Percentiles rank a stretch among this genome's conserved stretches.
Conservation (phyloP, 257 asterid genomes). For the Fraxinus excelsior region DNA sequence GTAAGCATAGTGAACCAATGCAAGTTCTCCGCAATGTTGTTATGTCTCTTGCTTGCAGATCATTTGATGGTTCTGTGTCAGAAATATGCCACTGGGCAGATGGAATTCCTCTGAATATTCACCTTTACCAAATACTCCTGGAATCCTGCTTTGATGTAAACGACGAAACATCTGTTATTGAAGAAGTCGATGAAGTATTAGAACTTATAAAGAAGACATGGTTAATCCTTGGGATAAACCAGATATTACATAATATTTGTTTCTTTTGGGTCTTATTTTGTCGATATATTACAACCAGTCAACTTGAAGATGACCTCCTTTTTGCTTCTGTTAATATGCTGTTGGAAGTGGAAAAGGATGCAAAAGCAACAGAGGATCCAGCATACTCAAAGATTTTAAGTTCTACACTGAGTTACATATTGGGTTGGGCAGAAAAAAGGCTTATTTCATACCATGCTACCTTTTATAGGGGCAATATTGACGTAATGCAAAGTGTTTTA, state of each 20-base stretch:
- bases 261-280: constrained; percentile 75
- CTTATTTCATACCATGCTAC: constrained; percentile 64
- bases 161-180: constrained; percentile 66
- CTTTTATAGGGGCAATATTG: constrained; percentile 73
- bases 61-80: constrained; percentile 72
- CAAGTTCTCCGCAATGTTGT: constrained; percentile 52
- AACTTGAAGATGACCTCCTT: constrained; percentile 72
- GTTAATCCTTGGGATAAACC: constrained; percentile 73
- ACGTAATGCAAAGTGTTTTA: constrained; percentile 64
- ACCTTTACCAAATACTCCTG: constrained; percentile 62
- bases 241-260: constrained; percentile 70
- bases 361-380: constrained; percentile 44
- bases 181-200: constrained; percentile 85
- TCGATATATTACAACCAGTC: constrained; percentile 56
- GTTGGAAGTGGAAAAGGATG: constrained; percentile 63
- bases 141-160: constrained; percentile 82
- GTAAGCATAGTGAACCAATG: constrained; percentile 67
- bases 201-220: constrained; percentile 85
- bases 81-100: constrained; percentile 95
- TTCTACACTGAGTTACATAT: constrained; percentile 45
- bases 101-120: constrained; percentile 78
- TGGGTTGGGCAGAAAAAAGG: constrained; percentile 70
- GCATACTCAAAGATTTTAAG: constrained; percentile 52
- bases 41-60: constrained; percentile 67
- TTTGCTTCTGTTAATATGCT: constrained; percentile 64